Evolutionary conservation across 495 filamentous ascomycete genomes (phyloP).

Genomic region (Xylaria sp.): DNA sequence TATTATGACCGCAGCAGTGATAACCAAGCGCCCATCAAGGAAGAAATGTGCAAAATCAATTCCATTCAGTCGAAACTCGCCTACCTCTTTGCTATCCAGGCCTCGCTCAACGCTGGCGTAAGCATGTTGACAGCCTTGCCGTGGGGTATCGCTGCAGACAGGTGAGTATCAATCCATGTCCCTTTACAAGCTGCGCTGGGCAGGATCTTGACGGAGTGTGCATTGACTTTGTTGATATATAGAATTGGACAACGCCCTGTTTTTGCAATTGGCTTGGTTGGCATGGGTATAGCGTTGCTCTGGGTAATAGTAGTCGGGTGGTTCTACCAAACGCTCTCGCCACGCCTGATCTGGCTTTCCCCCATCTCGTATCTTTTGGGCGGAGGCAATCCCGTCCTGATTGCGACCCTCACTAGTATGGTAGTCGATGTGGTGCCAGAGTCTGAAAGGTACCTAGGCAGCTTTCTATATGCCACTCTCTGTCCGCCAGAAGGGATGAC

Average conservation of each 20-base stretch:
- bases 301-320: constrained; percentile 48
- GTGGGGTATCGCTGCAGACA: constrained; percentile 41
- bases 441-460: constrained; percentile 49
- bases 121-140: constrained; percentile 36
- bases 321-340: constrained; percentile 53
- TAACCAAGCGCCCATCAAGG: constrained; percentile 39
- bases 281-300: constrained; percentile 43
- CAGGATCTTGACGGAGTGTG: no score
- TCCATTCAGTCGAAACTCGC: constrained; percentile 45
- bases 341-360: constrained; percentile 61
- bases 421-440: constrained; percentile 65
- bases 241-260: constrained; percentile 56
- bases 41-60: constrained; percentile 44
- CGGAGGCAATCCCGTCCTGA: constrained; percentile 58
- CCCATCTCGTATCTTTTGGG: constrained; percentile 60
- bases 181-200: no score
- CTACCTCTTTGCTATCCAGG: constrained; percentile 39
- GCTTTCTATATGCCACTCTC: no score
- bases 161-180: constrained; percentile 27
- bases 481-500: neutral
- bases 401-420: constrained; percentile 62
- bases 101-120: constrained; percentile 33
- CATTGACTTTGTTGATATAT: constrained; percentile 37
- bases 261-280: constrained; percentile 43
- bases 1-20: constrained; percentile 41